Conservation (phyloP, 108 stramenopile species). For the Pseudonitzschia pungens region DNA sequence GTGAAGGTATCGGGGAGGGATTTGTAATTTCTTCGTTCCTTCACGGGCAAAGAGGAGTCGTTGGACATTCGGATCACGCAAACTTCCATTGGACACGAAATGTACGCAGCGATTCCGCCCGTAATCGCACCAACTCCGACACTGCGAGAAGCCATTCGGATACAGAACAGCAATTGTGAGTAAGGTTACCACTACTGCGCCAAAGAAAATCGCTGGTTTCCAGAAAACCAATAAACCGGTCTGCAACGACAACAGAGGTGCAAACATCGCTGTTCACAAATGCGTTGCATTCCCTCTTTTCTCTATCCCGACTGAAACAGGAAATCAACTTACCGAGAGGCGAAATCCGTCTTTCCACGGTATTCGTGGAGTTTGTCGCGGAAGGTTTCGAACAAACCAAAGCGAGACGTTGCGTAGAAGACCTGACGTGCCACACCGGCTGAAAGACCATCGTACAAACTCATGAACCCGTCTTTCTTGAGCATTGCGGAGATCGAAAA, state of each 20-base stretch:
- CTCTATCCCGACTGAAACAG: background rate
- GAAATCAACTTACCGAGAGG: conserved; percentile 56
- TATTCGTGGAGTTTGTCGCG: conserved; percentile 83
- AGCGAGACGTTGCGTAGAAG: conserved; percentile 88
- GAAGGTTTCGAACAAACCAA: conserved; percentile 91
- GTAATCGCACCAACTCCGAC: conserved; percentile 79
- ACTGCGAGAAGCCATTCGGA: conserved; percentile 26
- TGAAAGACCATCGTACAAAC: conserved; percentile 86
- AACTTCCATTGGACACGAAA: conserved; percentile 94
- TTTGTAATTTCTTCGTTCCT: conserved; percentile 85
- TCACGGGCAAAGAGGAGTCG: conserved; percentile 77
- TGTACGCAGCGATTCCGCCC: conserved; percentile 88
- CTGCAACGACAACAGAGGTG: background rate
- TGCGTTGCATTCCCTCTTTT: background rate
- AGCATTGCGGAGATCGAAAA: conserved; percentile 63
- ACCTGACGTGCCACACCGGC: conserved; percentile 89
- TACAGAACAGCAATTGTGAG: background rate
- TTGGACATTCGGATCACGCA: conserved; percentile 92
- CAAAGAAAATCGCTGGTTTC: background rate
- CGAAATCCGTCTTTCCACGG: conserved; percentile 89
- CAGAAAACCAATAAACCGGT: background rate
- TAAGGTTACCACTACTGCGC: too few relatives aligned
- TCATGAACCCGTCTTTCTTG: conserved; percentile 61
- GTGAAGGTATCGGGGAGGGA: conserved; percentile 70
- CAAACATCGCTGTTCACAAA: background rate